phyloP scores from a whole-genome alignment of 495 filamentous ascomycete species.

The Thermothielavioides terrestris region DNA sequence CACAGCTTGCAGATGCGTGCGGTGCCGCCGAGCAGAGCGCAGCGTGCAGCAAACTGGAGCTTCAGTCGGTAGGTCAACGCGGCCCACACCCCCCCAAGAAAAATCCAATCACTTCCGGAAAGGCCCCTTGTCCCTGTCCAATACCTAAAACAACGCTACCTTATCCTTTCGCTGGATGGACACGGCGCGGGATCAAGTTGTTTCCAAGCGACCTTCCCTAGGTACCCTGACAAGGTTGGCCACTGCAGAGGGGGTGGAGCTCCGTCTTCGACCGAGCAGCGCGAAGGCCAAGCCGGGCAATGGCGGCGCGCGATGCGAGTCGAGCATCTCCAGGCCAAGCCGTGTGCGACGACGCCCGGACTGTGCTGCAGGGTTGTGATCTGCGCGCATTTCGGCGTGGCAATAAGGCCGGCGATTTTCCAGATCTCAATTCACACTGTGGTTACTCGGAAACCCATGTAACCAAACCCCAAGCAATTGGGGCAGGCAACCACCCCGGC shows the following conservation, averaged over 20 bases:
- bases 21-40: too few relatives aligned
- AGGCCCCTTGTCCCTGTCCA: slow-evolving; percentile 5
- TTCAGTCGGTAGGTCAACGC: too few relatives aligned
- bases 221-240: slow-evolving; percentile 7
- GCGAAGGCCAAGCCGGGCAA: slow-evolving; percentile 1
- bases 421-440: slow-evolving; percentile 21
- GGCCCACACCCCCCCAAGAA: slow-evolving; percentile 20
- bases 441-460: slow-evolving; percentile 12
- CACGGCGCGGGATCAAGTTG: slow-evolving; percentile 9
- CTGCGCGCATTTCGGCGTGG: slow-evolving; percentile 2
- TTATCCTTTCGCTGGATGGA: slow-evolving; percentile 7
- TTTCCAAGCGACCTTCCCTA: slow-evolving; percentile 13
- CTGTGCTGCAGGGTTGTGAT: background rate
- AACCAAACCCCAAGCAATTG: slow-evolving; percentile 16
- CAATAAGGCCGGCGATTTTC: slow-evolving; percentile 14
- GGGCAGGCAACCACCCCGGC: slow-evolving; percentile 9
- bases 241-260: slow-evolving; percentile 8
- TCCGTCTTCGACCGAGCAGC: background rate
- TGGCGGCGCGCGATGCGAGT: slow-evolving; percentile 8
- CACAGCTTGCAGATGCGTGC: too few relatives aligned
- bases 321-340: slow-evolving; percentile 12
- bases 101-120: slow-evolving; percentile 20
- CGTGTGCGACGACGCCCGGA: background rate
- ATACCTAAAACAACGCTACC: slow-evolving; percentile 1
- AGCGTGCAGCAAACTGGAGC: too few relatives aligned